Percentiles rank a stretch among this genome's conserved stretches.
phyloP scores from a whole-genome alignment of 768 basidiomycete genomes.

The Boletus pseudo-olivaceus region DNA sequence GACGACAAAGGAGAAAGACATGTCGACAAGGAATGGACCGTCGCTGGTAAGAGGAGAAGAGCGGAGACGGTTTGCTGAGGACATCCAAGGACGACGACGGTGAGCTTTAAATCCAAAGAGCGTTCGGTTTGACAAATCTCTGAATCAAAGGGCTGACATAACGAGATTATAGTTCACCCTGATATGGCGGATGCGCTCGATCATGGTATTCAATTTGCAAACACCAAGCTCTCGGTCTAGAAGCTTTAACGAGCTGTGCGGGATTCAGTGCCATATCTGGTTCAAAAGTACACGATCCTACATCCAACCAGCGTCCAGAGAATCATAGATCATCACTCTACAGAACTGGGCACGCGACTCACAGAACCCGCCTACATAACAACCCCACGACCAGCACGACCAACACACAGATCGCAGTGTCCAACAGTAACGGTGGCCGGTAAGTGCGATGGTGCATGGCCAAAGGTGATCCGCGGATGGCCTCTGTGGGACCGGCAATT shows the following conservation, averaged over 20 bases:
- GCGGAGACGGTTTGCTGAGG: conserved; percentile 8
- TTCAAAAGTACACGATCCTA: conserved; percentile 19
- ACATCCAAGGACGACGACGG: neutral
- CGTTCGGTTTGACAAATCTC: conserved; percentile 26
- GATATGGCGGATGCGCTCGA: conserved; percentile 16
- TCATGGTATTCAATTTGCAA: conserved; percentile 20
- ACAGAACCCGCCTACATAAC: conserved; percentile 57
- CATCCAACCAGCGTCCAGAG: conserved; percentile 8
- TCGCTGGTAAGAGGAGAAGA: neutral
- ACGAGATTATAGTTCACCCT: conserved; percentile 12
- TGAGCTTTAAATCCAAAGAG: conserved; percentile 19
- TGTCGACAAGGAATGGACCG: neutral
- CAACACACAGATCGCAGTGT: conserved; percentile 70
- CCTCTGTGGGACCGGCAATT: conserved; percentile 5
- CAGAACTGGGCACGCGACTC: conserved; percentile 20
- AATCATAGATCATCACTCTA: conserved; percentile 21
- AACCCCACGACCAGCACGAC: conserved; percentile 66
- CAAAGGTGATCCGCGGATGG: conserved; percentile 18
- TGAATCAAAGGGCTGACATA: conserved; percentile 26
- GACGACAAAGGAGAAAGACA: conserved; percentile 14
- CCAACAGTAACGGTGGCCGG: conserved; percentile 61
- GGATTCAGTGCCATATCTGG: conserved; percentile 7
- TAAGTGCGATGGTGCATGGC: conserved; percentile 18
- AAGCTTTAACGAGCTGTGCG: conserved; percentile 15
- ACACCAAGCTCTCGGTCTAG: conserved; percentile 20